These are phyloP conservation scores for Alternaria triticimaculans DNA, from an alignment of 2,329 filamentous ascomycete genomes.

Conservation along the genomic window DNA sequence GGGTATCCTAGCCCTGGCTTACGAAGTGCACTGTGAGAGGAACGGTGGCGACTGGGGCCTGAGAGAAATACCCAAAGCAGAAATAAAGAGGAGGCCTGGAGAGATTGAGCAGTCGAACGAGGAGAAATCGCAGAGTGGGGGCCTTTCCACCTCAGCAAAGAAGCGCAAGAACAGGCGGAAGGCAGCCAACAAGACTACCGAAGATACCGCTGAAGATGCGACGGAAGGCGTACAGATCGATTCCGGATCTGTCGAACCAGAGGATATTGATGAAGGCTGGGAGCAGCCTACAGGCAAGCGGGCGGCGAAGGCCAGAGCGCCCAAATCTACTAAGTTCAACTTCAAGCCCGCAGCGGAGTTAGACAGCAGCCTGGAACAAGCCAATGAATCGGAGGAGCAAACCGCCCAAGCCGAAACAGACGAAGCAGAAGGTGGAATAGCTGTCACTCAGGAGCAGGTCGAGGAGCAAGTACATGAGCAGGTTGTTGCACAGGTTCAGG, in stretches of 20 bases:
- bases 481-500: constrained; percentile 9
- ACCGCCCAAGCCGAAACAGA: neutral
- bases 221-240: neutral
- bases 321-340: constrained; percentile 15
- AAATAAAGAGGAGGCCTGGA: constrained; percentile 65
- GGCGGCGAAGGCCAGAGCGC: constrained; percentile 14
- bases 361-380: neutral
- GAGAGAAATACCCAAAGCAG: constrained; percentile 79
- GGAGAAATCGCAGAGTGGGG: constrained; percentile 26
- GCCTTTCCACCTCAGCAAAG: constrained; percentile 7
- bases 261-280: constrained; percentile 14
- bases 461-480: constrained; percentile 11
- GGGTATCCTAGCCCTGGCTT: constrained; percentile 85
- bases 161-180: constrained; percentile 16
- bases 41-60: constrained; percentile 90
- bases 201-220: constrained; percentile 2
- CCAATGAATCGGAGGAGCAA: constrained; percentile 5
- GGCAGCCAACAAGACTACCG: neutral
- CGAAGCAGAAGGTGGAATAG: constrained; percentile 14
- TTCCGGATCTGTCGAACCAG: neutral
- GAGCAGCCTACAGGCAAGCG: constrained; percentile 18
- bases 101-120: constrained; percentile 17
- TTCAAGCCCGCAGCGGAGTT: constrained; percentile 15
- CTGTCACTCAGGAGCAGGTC: constrained; percentile 9
- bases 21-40: constrained; percentile 91